Evolutionary conservation across 345 rosid genomes (phyloP).

Genomic region (Lepidium didymum): DNA sequence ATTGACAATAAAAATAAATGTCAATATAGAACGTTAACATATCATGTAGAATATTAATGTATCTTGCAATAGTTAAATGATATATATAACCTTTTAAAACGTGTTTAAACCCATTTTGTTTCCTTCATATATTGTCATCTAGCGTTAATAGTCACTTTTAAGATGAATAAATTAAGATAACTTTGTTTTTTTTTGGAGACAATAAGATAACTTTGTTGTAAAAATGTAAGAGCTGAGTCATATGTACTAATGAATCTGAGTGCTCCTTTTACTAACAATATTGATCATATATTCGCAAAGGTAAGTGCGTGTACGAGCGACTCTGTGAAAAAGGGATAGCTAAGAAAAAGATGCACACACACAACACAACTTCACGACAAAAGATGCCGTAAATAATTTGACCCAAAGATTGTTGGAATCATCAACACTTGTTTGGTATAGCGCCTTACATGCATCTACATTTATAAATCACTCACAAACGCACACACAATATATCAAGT

Average conservation of each 20-base stretch:
- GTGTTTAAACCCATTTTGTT: not conserved
- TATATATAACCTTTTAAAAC: not conserved
- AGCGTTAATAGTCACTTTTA: not conserved
- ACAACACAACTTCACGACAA: constrained; percentile 23
- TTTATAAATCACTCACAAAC: not conserved
- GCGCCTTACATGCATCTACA: constrained; percentile 9
- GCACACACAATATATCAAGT: not conserved
- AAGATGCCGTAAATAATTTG: constrained; percentile 27
- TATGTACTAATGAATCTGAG: constrained; percentile 4
- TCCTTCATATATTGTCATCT: not conserved
- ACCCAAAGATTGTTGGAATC: constrained; percentile 18
- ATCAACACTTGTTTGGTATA: constrained; percentile 26
- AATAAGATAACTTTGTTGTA: not conserved
- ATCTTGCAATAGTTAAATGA: not conserved
- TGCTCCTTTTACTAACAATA: not conserved
- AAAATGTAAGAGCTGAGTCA: not conserved
- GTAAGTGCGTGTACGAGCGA: constrained; percentile 26
- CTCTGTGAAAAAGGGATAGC: not conserved
- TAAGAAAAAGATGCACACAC: constrained; percentile 18
- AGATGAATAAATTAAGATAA: not conserved
- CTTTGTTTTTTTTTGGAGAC: too few species aligned
- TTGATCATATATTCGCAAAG: constrained; percentile 15
- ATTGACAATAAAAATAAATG: not conserved
- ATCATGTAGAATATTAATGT: not conserved
- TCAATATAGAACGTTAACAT: not conserved